phyloP scores from a whole-genome alignment of 225 moss, liverwort and hornwort genomes.

The Physcomitrellopsis africana region DNA sequence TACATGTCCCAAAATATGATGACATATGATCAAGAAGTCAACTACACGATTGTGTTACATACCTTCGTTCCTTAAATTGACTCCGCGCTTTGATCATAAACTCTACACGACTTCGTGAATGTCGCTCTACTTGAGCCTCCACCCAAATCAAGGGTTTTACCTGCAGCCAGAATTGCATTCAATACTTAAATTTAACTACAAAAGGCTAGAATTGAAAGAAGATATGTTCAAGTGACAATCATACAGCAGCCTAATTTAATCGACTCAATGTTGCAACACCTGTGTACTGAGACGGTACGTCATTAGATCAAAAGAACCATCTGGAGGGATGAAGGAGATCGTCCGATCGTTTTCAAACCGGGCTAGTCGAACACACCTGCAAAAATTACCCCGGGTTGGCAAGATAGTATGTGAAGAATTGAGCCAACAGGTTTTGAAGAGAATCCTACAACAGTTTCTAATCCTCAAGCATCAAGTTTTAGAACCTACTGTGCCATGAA shows the following conservation, averaged over 20 bases:
- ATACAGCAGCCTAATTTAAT: neutral
- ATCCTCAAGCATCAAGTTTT: neutral
- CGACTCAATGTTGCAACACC: slow-evolving; percentile 42
- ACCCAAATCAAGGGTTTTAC: slow-evolving; percentile 97
- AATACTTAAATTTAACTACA: slow-evolving; percentile 6
- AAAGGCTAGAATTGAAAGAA: slow-evolving; percentile 11
- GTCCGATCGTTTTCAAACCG: slow-evolving; percentile 99
- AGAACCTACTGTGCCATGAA: neutral
- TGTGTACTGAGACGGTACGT: slow-evolving; percentile 98
- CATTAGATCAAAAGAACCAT: slow-evolving; percentile 99
- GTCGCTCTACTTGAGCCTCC: slow-evolving; percentile 97
- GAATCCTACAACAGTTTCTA: slow-evolving; percentile 10
- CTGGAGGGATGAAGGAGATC: slow-evolving; percentile 97
- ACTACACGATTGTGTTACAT: slow-evolving; percentile 7
- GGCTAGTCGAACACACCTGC: slow-evolving; percentile 92
- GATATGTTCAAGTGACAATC: neutral
- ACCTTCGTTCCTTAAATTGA: slow-evolving; percentile 99
- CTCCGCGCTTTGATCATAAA: slow-evolving; percentile 98
- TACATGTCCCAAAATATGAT: slow-evolving; percentile 14
- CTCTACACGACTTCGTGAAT: slow-evolving; percentile 98
- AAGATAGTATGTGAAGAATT: slow-evolving; percentile 10
- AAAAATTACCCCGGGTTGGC: slow-evolving; percentile 23
- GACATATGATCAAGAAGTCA: neutral
- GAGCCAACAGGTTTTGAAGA: neutral
- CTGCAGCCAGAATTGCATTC: slow-evolving; percentile 44